Evolutionary conservation across 495 filamentous ascomycete species (phyloP), one percentile per base, ranked within the genome.

Genomic region (Talaromyces borbonicus): DNA sequence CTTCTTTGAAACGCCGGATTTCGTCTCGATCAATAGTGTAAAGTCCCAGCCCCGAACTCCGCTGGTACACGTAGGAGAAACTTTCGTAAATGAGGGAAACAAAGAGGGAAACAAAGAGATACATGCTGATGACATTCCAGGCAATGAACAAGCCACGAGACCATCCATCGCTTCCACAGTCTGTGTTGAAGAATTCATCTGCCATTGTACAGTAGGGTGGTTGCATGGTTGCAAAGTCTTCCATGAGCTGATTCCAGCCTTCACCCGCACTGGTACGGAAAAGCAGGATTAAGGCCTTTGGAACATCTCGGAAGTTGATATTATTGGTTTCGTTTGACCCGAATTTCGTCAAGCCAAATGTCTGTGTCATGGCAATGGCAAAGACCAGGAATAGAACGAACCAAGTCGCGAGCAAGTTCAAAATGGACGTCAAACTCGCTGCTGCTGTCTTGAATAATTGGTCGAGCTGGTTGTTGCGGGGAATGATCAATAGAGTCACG

Each of bases 61-160:
- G 77, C 65, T 99, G 92, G 59, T 96, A 99, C 53, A 99, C 92
- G 61, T 99, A 99, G 60, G 87, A 94, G 69, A 99, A 99, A 67
- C 90, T 96, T 69, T 99, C 92, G 63, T 89, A 99, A 53, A 99
- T 99, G 54, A 99, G 79, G 31, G 92, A 99, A 47, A 97, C 88
- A 61, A 99, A 99, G 65, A 99, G 72, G 58, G 85, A 95, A 54
- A 97, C 90, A 54, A 99, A 99, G 62, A 99, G 92, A 65, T 97
- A 99, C 92, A 99, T 97, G 83, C 90, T 96, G 59, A 97, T 75
- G 55, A 99, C 87, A 68, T 99, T 99, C 92, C 92, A 99, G 8
- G 84, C 75, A 48, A 96, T 87, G 69, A 99, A 97, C 25, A 99
- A 70, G 35, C 75, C 74, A 26, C 86, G 75, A 12, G 92, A 89